Base-by-base conservation (phyloP, 2,329 filamentous ascomycete genomes). In the Westerdykella ornata region DNA sequence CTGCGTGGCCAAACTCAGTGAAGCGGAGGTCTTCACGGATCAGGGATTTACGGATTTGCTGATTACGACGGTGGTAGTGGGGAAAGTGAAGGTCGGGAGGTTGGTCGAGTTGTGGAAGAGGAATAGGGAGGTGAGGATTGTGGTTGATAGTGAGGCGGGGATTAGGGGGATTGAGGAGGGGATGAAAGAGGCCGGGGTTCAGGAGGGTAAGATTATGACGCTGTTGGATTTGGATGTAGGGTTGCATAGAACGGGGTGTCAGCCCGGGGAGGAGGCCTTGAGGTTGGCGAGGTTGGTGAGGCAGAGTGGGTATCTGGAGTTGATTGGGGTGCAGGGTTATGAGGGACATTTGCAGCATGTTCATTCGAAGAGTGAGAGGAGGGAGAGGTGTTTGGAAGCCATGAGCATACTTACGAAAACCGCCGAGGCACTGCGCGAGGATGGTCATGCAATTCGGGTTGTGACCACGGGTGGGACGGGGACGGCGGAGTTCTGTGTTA, bases 331-430 rank as follows among this genome's bases (percentile, higher is more conserved):
- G 1, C 72, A 75, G 47, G 73, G 73, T 0, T 76, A 76, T 43
- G 73, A 76, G 50, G 73, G 73, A 1, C 73, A 76, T 55, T 46
- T 75, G 31, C 73, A 76, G 59, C 73, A 76, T 57, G 47, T 76
- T 11, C 72, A 74, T 47, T 61, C 65, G 26, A 45, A 49, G 1
- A 68, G 68, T 6, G 69, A 70, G 43, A 61, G 73, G 16, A 67
- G 63, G 48, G 51, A 35, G 12, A 53, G 63, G 43, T 75, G 72
- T 51, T 58, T 73, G 4, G 67, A 66, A 43, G 70, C 70, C 0
- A 73, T 75, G 73, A 47, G 44, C 17, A 68, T 62, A 1, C 56
- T 76, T 12, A 70, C 67, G 0, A 54, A 54, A 1, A 74, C 72
- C 0, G 72, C 70, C 0, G 62, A 68, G 0, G 53, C 57, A 31